These are phyloP conservation scores for Ilyonectria mors-panacis DNA, from an alignment of 2,329 filamentous ascomycete species.

Conservation along the genomic window DNA sequence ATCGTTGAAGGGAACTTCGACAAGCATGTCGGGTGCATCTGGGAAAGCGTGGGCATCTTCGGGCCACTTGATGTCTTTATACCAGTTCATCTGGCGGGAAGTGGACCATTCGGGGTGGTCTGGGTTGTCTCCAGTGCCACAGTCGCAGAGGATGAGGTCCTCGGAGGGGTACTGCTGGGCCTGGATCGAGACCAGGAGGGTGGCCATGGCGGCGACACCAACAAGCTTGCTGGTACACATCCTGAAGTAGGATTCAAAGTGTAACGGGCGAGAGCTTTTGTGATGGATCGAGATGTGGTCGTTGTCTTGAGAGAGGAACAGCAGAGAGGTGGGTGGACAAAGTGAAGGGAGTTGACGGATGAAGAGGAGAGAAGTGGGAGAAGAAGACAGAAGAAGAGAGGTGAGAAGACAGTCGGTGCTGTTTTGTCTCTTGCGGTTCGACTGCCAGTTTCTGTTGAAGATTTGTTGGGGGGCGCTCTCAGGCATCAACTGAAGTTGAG, in stretches of 20 bases:
- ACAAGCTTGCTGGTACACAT: constrained; percentile 48
- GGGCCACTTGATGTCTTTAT: constrained; percentile 56
- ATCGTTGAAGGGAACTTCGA: constrained; percentile 56
- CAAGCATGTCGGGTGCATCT: constrained; percentile 55
- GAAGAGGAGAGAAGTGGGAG: constrained; percentile 17
- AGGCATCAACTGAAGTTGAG: not conserved
- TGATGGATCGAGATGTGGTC: not conserved
- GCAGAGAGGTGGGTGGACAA: not conserved
- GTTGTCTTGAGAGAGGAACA: constrained; percentile 7
- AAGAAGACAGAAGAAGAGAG: not conserved
- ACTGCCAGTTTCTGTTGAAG: not conserved
- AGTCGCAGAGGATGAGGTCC: constrained; percentile 59
- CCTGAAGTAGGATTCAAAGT: constrained; percentile 2
- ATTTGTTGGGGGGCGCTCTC: constrained; percentile 28
- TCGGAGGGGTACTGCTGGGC: constrained; percentile 51
- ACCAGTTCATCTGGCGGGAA: constrained; percentile 62
- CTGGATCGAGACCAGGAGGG: constrained; percentile 39
- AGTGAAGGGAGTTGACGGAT: not conserved
- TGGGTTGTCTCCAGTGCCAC: constrained; percentile 60
- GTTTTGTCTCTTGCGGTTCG: not conserved
- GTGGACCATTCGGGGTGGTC: constrained; percentile 58
- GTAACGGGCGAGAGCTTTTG: not conserved
- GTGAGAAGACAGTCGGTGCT: not conserved
- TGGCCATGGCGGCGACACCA: constrained; percentile 40
- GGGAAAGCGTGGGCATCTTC: constrained; percentile 53